Evolutionary conservation across 352 stramenopile species (phyloP).

Genomic region (Globisporangium lucens): DNA sequence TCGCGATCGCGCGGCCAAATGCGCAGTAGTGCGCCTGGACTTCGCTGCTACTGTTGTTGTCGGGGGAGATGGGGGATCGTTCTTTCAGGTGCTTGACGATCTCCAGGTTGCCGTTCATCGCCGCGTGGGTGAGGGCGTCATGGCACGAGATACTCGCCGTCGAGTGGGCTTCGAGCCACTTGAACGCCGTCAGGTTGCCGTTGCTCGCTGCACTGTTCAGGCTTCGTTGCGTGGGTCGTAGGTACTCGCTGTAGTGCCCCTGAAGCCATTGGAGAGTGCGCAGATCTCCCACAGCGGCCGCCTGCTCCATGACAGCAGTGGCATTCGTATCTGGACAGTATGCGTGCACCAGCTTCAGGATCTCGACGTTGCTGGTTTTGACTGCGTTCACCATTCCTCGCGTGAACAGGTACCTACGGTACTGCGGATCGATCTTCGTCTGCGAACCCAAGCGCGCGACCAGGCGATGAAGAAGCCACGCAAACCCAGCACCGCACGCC

Average conservation of each 20-base stretch:
- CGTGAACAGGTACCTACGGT: not conserved
- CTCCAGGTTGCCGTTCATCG: not conserved
- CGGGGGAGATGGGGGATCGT: not conserved
- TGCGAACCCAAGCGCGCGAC: not conserved
- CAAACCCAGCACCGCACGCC: not conserved
- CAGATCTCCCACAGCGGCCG: not conserved
- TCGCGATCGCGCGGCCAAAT: constrained; percentile 3
- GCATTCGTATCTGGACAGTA: not conserved
- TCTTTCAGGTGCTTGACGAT: constrained; percentile 3
- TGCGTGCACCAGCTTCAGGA: not conserved
- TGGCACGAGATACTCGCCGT: not conserved
- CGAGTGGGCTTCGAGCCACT: not conserved
- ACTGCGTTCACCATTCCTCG: not conserved
- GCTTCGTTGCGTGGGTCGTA: not conserved
- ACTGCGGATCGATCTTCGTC: not conserved
- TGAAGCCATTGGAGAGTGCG: not conserved
- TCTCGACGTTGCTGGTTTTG: not conserved
- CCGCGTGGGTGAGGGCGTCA: not conserved
- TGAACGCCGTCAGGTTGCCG: not conserved
- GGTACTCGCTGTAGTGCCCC: not conserved
- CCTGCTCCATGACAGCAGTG: not conserved
- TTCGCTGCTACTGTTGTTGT: not conserved
- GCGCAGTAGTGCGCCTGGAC: not conserved
- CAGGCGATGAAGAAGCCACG: not conserved
- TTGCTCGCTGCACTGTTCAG: not conserved